Evolutionary conservation across 202 grass and related monocot genomes (phyloP), one percentile per base, ranked within the genome.

Genomic region (Setaria viridis): DNA sequence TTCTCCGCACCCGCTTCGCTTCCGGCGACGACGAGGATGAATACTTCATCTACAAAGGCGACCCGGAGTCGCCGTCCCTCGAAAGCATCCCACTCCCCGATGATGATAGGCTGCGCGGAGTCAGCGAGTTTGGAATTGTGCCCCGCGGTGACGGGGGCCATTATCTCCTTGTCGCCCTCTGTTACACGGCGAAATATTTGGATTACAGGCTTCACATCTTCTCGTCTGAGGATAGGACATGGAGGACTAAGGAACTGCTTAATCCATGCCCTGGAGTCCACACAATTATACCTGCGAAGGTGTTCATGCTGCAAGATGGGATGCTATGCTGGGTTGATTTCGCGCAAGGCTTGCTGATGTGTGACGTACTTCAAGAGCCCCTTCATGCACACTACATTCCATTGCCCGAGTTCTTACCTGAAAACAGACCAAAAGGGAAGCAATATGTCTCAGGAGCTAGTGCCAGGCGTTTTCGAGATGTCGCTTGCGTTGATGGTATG

Each of bases 211-310:
- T 82, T 21, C 54, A 35, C 25, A 62, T 72, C 67, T 82, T 47
- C 67, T 82, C 80, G 34, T 82, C 80, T 0, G 10, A 60, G 80
- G 67, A 71, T 11, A n/a, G 15, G 10, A 20, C 37, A 82, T 82
- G 80, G 80, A 20, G 2, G 54, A 60, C 54, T 4, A 48, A 72
- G 67, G 25, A 60, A 0, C 67, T 72, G 67, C 54, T 1, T 53
- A 72, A 82, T 35, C 80, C 80, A n/a, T 72, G 53, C 3, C 80
- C 53, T 10, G 6, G 39, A 41, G 0, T 16, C 5, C 0, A 0
- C 5, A 62, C 10, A 12, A 33, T 82, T 21, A 0, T 4, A 7
- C 37, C 10, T 0, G 17, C n/a, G 21, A 82, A 82, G 54, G 80
- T 43, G 3, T 32, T 58, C 5, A 7, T 25, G 25, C 51, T 71